phyloP scores from a whole-genome alignment of 2,329 filamentous ascomycete species.

The Cryoendolithus antarcticus region DNA sequence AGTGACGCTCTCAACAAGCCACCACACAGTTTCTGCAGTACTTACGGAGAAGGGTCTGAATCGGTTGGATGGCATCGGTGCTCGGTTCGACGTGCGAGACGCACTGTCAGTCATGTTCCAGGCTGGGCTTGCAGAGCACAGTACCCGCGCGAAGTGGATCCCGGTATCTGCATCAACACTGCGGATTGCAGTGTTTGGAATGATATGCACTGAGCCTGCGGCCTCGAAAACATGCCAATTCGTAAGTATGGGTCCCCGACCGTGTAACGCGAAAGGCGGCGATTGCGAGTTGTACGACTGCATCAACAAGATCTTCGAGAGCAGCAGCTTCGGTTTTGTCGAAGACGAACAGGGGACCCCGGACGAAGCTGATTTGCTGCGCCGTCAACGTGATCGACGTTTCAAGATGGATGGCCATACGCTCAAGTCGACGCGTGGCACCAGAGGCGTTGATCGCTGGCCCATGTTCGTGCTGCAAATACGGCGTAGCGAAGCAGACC shows the following conservation, averaged over 20 bases:
- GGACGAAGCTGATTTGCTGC: no score
- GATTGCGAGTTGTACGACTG: slow-evolving; percentile 61
- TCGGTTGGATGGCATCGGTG: slow-evolving; percentile 8
- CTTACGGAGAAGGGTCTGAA: slow-evolving; percentile 20
- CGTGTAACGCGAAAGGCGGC: slow-evolving; percentile 44
- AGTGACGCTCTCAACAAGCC: slow-evolving; percentile 11
- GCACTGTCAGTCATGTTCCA: slow-evolving; percentile 50
- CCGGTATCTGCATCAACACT: slow-evolving; percentile 54
- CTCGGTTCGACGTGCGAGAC: slow-evolving; percentile 15
- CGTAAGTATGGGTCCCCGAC: slow-evolving; percentile 62
- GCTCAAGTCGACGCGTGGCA: slow-evolving; percentile 27
- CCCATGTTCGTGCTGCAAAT: slow-evolving; percentile 76
- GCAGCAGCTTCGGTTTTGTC: slow-evolving; percentile 61
- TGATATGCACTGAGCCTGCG: slow-evolving; percentile 57
- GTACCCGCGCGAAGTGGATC: slow-evolving; percentile 51
- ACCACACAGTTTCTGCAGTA: slow-evolving; percentile 8
- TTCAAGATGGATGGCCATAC: no score
- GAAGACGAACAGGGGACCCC: slow-evolving; percentile 29
- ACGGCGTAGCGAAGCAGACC: no score
- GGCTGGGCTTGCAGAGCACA: slow-evolving; percentile 46
- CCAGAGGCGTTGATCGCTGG: slow-evolving; percentile 65
- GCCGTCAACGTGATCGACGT: no score
- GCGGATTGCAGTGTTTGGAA: slow-evolving; percentile 52
- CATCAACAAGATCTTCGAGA: slow-evolving; percentile 63
- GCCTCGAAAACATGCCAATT: slow-evolving; percentile 68